Percentiles rank a stretch among this genome's conserved stretches.
phyloP scores from a whole-genome alignment of 2,329 filamentous ascomycete genomes.

The Cladobotryum mycophilum region DNA sequence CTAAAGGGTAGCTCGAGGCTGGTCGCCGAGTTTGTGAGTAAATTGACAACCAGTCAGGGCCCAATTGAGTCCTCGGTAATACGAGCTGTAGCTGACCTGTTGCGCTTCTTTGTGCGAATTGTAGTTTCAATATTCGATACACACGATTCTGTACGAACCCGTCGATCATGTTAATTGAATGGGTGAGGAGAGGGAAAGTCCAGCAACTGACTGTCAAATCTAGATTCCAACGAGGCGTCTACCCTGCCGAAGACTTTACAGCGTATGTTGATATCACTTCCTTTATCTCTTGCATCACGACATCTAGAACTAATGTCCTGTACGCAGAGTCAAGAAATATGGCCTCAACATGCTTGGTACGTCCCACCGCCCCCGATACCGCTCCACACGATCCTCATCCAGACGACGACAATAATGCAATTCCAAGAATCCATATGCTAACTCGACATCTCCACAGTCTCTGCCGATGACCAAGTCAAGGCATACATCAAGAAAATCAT shows the following conservation, averaged over 20 bases:
- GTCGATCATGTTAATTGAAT: background rate
- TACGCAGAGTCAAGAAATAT: slow-evolving; percentile 84
- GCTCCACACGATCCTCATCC: background rate
- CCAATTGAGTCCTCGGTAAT: too few species aligned
- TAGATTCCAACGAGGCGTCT: slow-evolving; percentile 78
- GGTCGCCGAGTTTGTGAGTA: slow-evolving; percentile 80
- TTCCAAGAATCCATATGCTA: background rate
- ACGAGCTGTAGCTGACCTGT: slow-evolving; percentile 13
- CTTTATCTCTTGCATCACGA: background rate
- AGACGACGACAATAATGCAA: slow-evolving; percentile 5
- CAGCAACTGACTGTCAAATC: slow-evolving; percentile 5
- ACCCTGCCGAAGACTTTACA: slow-evolving; percentile 94
- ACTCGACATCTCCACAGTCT: slow-evolving; percentile 50
- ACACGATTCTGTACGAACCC: slow-evolving; percentile 74
- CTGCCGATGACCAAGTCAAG: slow-evolving; percentile 95
- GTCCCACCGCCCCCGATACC: slow-evolving; percentile 13
- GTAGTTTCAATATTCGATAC: slow-evolving; percentile 95
- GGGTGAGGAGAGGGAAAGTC: background rate
- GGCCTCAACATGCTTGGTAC: slow-evolving; percentile 90
- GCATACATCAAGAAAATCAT: slow-evolving; percentile 99
- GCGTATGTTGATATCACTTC: slow-evolving; percentile 51
- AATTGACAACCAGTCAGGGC: slow-evolving; percentile 40
- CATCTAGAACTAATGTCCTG: background rate
- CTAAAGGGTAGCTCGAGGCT: slow-evolving; percentile 79
- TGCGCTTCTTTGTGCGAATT: background rate